Conservation (phyloP, 768 basidiomycete species). For the Pisolithus tinctorius region DNA sequence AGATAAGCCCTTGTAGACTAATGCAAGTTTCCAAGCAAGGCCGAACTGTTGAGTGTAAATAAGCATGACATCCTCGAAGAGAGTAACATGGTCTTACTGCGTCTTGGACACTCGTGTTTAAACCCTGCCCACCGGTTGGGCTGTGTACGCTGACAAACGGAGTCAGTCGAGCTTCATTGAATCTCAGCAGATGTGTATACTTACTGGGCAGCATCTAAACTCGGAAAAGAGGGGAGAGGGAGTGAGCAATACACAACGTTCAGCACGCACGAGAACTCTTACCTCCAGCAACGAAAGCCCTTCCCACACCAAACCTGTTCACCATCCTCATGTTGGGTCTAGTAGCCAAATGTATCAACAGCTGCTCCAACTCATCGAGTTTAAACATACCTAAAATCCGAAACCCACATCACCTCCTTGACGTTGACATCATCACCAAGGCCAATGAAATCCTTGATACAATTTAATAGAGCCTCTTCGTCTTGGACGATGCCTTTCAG, state of each 20-base stretch:
- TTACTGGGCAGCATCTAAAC: constrained; percentile 41
- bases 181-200: not conserved
- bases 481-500: constrained; percentile 12
- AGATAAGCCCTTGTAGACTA: constrained; percentile 33
- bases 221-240: not conserved
- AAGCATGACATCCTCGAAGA: not conserved
- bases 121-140: constrained; percentile 36
- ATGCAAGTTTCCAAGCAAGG: constrained; percentile 39
- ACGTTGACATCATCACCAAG: no score
- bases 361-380: no score
- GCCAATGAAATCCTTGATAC: constrained; percentile 23
- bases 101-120: constrained; percentile 9
- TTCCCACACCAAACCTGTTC: not conserved
- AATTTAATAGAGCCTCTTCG: constrained; percentile 21
- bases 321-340: not conserved
- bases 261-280: not conserved
- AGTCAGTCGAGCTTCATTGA: not conserved
- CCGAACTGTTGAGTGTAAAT: constrained; percentile 26
- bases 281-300: constrained; percentile 43
- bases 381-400: constrained; percentile 23
- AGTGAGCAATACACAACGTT: not conserved
- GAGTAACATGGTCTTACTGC: not conserved
- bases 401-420: constrained; percentile 19
- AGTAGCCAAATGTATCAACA: not conserved
- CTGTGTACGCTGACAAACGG: constrained; percentile 25